Percentiles rank a stretch among this genome's conserved stretches.
Conservation (phyloP, 225 moss, liverwort and hornwort species). For the Bryum argenteum region DNA sequence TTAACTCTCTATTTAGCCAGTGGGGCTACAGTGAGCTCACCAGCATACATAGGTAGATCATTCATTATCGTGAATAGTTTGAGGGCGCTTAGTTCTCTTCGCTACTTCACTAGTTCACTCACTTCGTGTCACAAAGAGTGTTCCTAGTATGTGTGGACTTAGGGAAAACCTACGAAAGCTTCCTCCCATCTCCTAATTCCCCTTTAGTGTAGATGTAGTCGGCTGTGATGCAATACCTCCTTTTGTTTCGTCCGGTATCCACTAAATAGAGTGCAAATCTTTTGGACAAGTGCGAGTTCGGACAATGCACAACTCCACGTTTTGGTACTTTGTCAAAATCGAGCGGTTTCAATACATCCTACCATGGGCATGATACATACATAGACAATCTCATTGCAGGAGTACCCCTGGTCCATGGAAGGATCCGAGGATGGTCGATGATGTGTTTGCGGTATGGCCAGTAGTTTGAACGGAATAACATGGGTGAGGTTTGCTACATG, state of each 20-base stretch:
- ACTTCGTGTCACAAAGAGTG: too few relatives aligned
- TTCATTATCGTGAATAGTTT: too few relatives aligned
- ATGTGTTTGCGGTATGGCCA: background rate
- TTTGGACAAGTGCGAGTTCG: constrained; percentile 16
- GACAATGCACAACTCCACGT: constrained; percentile 3
- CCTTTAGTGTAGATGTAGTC: too few relatives aligned
- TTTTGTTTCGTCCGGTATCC: too few relatives aligned
- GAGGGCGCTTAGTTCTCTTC: too few relatives aligned
- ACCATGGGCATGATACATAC: background rate
- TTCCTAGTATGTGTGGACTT: too few relatives aligned
- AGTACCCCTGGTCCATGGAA: background rate
- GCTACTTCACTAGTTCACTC: too few relatives aligned
- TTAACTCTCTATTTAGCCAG: constrained; percentile 48
- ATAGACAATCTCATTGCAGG: background rate
- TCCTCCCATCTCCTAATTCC: too few relatives aligned
- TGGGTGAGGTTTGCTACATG: too few relatives aligned
- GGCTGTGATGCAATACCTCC: too few relatives aligned
- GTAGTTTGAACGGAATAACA: background rate
- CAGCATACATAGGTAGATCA: too few relatives aligned
- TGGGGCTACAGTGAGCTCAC: constrained; percentile 43
- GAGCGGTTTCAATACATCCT: background rate
- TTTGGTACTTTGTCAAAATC: background rate
- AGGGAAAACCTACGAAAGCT: too few relatives aligned
- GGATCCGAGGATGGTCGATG: background rate
- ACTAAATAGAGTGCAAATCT: background rate